These are phyloP conservation scores for Stipa capillata DNA, from an alignment of 176 grass and related monocot species.

Conservation along the genomic window DNA sequence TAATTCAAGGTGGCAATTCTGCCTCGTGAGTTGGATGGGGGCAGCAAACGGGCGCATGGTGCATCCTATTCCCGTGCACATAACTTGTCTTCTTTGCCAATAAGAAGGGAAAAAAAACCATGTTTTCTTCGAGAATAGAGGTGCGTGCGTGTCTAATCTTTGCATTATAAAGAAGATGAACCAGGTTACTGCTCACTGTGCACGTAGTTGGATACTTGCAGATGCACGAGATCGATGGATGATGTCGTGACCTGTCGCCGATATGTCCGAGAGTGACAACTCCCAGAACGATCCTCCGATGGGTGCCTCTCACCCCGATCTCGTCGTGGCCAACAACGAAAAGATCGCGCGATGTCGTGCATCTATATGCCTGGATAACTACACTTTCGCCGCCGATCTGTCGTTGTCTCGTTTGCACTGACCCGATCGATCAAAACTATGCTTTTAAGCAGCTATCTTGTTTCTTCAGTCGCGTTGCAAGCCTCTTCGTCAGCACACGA, in stretches of 20 bases:
- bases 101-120: background rate
- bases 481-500: background rate
- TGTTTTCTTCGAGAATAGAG: no score
- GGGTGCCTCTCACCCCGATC: background rate
- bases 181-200: background rate
- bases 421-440: background rate
- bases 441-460: background rate
- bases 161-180: background rate
- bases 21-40: background rate
- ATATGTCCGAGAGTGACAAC: background rate
- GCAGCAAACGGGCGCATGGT: background rate
- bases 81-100: background rate
- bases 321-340: no score
- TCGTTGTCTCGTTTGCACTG: background rate
- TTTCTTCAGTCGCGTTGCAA: background rate
- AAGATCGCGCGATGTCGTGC: background rate
- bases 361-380: background rate
- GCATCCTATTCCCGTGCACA: background rate
- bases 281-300: background rate
- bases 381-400: background rate
- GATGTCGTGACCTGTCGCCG: background rate
- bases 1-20: background rate
- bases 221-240: background rate
- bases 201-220: background rate
- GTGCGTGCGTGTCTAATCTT: background rate